Conservation (phyloP, 345 rosid genomes). For the Reutealis trisperma region DNA sequence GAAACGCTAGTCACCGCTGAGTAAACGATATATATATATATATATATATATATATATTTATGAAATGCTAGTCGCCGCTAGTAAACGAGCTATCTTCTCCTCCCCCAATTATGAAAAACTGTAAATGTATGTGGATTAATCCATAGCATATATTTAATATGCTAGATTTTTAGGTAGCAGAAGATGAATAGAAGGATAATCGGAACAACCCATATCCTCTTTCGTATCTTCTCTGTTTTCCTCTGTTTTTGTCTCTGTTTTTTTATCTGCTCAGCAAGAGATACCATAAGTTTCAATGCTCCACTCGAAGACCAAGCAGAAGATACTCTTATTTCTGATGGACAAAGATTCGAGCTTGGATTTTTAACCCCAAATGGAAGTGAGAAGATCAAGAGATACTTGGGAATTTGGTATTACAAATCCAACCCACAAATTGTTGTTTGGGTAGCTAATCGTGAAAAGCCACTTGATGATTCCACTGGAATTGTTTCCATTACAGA, state of each 20-base stretch:
- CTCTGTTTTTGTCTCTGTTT: neutral
- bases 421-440: neutral
- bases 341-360: constrained; percentile 35
- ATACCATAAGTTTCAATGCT: constrained; percentile 1
- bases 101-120: too few relatives aligned
- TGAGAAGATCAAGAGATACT: neutral
- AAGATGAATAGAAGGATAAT: too few relatives aligned
- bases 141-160: too few relatives aligned
- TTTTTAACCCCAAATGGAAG: constrained; percentile 12
- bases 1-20: too few relatives aligned
- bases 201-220: too few relatives aligned
- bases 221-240: neutral
- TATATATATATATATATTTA: too few relatives aligned
- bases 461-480: neutral
- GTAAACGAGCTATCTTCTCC: too few relatives aligned
- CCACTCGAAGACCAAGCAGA: neutral
- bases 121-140: too few relatives aligned
- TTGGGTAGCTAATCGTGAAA: constrained; percentile 25
- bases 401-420: constrained; percentile 19
- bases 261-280: neutral
- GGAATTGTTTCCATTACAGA: constrained; percentile 1
- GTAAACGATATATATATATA: too few relatives aligned
- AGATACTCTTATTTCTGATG: constrained; percentile 31
- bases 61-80: too few relatives aligned
- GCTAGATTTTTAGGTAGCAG: too few relatives aligned